A percentile compares a stretch with the other conserved stretches of the same genome.
These are phyloP conservation scores for Irpex lacteus DNA, from an alignment of 1,284 basidiomycete genomes.

Conservation along the genomic window DNA sequence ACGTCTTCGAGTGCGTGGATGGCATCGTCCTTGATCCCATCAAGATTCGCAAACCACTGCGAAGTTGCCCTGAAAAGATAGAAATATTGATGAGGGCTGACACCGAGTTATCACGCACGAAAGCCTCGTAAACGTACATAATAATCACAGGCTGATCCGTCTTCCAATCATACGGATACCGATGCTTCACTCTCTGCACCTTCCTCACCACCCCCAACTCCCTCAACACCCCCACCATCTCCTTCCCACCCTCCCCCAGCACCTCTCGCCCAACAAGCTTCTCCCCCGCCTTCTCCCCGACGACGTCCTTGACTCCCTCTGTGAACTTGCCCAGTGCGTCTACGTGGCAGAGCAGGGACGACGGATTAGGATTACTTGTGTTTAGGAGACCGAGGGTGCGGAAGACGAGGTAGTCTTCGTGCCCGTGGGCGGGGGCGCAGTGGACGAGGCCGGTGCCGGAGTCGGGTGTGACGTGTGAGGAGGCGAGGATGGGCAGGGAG, in stretches of 20 bases:
- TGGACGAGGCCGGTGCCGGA: slow-evolving; percentile 98
- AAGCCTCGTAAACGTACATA: slow-evolving; percentile 48
- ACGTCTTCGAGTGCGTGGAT: slow-evolving; percentile 72
- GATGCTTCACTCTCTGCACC: slow-evolving; percentile 76
- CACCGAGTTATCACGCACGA: not conserved
- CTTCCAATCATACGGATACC: slow-evolving; percentile 98
- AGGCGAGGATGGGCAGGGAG: slow-evolving; percentile 44
- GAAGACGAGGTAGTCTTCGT: slow-evolving; percentile 88
- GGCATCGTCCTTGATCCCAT: slow-evolving; percentile 78
- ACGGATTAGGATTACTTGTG: slow-evolving; percentile 14
- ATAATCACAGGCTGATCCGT: slow-evolving; percentile 92
- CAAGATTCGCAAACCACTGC: slow-evolving; percentile 97
- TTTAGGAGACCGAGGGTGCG: slow-evolving; percentile 46
- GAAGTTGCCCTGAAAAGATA: slow-evolving; percentile 77
- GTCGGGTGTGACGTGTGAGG: slow-evolving; percentile 78
- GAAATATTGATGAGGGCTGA: not conserved
- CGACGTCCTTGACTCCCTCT: slow-evolving; percentile 48
- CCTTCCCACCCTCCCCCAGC: slow-evolving; percentile 66
- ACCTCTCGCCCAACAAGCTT: slow-evolving; percentile 72
- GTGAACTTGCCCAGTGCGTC: slow-evolving; percentile 81
- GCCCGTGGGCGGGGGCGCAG: slow-evolving; percentile 92
- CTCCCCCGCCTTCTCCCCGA: slow-evolving; percentile 39
- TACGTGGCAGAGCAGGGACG: slow-evolving; percentile 71
- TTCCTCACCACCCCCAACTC: slow-evolving; percentile 62
- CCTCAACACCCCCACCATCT: slow-evolving; percentile 64